A percentile compares a stretch with the other conserved stretches of the same genome.
Evolutionary conservation across 371 early-diverging fungal genomes (phyloP).

Genomic region (Circinella umbellata): DNA sequence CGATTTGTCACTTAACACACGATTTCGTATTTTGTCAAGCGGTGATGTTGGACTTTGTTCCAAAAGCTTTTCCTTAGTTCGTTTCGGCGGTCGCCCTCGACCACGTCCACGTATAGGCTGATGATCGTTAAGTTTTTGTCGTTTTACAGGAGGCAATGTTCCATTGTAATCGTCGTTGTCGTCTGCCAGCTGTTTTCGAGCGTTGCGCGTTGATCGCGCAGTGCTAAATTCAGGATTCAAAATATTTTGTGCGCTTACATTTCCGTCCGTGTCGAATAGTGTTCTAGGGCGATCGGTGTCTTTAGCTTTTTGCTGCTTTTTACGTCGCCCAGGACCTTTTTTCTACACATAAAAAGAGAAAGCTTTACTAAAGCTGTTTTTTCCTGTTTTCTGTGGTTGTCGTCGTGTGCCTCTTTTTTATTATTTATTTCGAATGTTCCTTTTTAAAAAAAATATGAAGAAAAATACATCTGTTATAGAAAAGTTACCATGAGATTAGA

Average conservation of each 20-base stretch:
- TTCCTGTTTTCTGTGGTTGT: too few species aligned
- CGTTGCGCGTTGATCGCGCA: slow-evolving; percentile 20
- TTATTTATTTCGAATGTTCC: too few species aligned
- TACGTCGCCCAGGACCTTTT: not conserved
- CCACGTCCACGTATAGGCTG: slow-evolving; percentile 18
- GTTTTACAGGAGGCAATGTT: not conserved
- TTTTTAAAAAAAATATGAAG: too few species aligned
- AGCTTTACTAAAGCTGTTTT: not conserved
- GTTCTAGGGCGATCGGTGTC: slow-evolving; percentile 16
- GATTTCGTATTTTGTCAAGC: slow-evolving; percentile 38
- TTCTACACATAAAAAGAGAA: slow-evolving; percentile 4
- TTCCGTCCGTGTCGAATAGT: slow-evolving; percentile 54
- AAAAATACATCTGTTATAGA: too few species aligned
- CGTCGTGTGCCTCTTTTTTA: too few species aligned
- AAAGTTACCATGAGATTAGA: not conserved
- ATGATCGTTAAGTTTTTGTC: slow-evolving; percentile 9
- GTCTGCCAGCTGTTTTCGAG: slow-evolving; percentile 2
- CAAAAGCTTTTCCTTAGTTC: slow-evolving; percentile 22
- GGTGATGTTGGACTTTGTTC: slow-evolving; percentile 29
- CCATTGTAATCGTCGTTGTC: not conserved
- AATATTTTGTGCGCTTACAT: slow-evolving; percentile 45
- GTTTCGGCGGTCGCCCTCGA: slow-evolving; percentile 16
- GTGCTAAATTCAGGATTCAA: slow-evolving; percentile 26
- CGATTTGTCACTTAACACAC: slow-evolving; percentile 38
- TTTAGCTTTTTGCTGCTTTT: not conserved